Conservation (phyloP, 768 basidiomycete genomes). For the Collybia nuda region DNA sequence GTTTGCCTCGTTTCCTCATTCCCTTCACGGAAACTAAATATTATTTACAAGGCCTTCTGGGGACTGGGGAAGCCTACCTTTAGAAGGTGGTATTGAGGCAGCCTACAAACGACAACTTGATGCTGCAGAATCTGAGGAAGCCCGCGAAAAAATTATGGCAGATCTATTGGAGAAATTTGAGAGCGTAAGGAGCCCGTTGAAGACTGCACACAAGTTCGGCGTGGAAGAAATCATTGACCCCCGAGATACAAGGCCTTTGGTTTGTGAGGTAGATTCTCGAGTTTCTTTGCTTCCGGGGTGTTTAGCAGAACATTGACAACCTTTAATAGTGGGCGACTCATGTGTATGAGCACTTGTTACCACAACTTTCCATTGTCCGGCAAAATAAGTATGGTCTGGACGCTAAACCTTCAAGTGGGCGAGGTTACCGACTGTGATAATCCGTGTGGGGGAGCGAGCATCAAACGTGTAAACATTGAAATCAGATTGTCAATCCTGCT, state of each 20-base stretch:
- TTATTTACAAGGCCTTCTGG: conserved; percentile 33
- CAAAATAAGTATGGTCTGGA: conserved; percentile 28
- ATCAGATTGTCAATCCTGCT: too few species aligned
- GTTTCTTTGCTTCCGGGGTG: too few species aligned
- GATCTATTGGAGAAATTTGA: conserved; percentile 34
- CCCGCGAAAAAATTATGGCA: conserved; percentile 31
- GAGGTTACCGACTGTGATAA: conserved; percentile 22
- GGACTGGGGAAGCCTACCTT: conserved; percentile 40
- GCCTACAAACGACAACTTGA: conserved; percentile 40
- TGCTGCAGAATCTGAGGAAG: conserved; percentile 24
- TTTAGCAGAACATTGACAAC: too few species aligned
- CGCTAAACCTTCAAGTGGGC: conserved; percentile 26
- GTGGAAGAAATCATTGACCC: conserved; percentile 43
- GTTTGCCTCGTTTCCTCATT: conserved; percentile 16
- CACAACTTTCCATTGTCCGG: conserved; percentile 27
- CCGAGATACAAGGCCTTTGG: conserved; percentile 33
- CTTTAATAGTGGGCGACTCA: conserved; percentile 32
- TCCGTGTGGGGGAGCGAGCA: too few species aligned
- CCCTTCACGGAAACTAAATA: background rate
- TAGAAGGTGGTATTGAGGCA: conserved; percentile 41
- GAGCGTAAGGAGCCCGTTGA: conserved; percentile 34
- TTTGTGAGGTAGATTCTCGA: conserved; percentile 31
- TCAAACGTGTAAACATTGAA: too few species aligned
- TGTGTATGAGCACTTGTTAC: conserved; percentile 30
- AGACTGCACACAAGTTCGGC: conserved; percentile 37